phyloP scores from a whole-genome alignment of 2,329 filamentous ascomycete genomes.

The Chalaropsis thielavioides region DNA sequence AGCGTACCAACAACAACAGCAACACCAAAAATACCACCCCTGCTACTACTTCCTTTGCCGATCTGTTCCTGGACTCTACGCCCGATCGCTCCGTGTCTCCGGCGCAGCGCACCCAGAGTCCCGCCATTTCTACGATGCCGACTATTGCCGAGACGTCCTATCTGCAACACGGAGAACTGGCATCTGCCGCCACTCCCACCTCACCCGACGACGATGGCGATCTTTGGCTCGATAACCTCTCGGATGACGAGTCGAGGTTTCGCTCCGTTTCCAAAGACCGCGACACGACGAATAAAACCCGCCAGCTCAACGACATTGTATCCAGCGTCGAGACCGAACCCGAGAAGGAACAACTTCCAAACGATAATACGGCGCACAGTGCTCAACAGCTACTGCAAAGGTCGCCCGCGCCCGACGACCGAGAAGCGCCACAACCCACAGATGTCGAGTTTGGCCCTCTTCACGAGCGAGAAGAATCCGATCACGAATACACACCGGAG shows the following conservation, averaged over 20 bases:
- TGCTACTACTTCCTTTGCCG: neutral
- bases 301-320: neutral
- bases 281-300: neutral
- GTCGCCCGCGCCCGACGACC: neutral
- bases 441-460: neutral
- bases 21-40: neutral
- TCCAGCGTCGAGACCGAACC: neutral
- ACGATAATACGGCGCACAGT: neutral
- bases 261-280: slow-evolving; percentile 1
- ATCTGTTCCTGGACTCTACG: slow-evolving; percentile 11
- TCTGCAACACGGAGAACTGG: neutral
- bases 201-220: slow-evolving; percentile 29
- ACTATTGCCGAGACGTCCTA: slow-evolving; percentile 8
- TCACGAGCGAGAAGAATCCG: neutral
- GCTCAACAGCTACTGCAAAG: neutral
- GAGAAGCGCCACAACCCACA: neutral
- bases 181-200: neutral
- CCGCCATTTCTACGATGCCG: neutral
- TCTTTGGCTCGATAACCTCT: slow-evolving; percentile 33
- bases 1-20: neutral
- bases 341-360: neutral
- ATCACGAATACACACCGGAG: neutral
- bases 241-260: slow-evolving; percentile 25
- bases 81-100: slow-evolving; percentile 7
- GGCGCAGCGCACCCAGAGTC: neutral